Base-by-base conservation (phyloP, 1,284 basidiomycete genomes). In the Trichosporon coremiiforme region DNA sequence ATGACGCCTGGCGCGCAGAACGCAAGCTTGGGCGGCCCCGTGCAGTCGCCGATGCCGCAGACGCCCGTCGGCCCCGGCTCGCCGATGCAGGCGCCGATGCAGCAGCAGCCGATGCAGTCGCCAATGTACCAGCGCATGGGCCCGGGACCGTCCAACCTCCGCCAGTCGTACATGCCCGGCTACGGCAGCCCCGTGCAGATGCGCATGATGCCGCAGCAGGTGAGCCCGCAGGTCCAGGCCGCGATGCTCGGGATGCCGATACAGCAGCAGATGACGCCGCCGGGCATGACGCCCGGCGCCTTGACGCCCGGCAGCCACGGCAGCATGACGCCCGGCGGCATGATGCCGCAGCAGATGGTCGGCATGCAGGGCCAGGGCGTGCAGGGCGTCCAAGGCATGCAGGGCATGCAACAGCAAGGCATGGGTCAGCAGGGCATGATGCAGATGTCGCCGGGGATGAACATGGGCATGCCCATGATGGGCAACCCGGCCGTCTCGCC, bases 131-230 rank as follows among this genome's bases (percentile, higher is more conserved):
- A 67, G 36, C 38, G 36, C 55, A 31, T 47, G 55, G 50, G 66
- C 4, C 70, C 65, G 22, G 68, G 68, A n/a, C 70, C 70, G 41
- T 71, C 70, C 17, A 66, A 64, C 47, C 66, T 71, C 5, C 70
- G 70, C n/a, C 70, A 71, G 25, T 66, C 64, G 41, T 70, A 68
- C 41, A 57, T 65, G 50, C 63, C 63, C 25, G 36, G 47, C 8
- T 25, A 38, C 17, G 68, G 68, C n/a, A 33, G 57, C 25, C 64
- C 55, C 25, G 63, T 64, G 5, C 41, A 60, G 31, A 57, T 65
- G 64, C 68, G 50, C 15, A 62, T 36, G 36, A 65, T 69, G 64
- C 64, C 64, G 29, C 55, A 50, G 55, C 65, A 63, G 64, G 64
- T 20, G 38, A 62, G 36, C 57, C 65, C 38, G 31, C 57, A 62